phyloP scores from a whole-genome alignment of 2,329 filamentous ascomycete genomes.

The Fusarium caatingaense region DNA sequence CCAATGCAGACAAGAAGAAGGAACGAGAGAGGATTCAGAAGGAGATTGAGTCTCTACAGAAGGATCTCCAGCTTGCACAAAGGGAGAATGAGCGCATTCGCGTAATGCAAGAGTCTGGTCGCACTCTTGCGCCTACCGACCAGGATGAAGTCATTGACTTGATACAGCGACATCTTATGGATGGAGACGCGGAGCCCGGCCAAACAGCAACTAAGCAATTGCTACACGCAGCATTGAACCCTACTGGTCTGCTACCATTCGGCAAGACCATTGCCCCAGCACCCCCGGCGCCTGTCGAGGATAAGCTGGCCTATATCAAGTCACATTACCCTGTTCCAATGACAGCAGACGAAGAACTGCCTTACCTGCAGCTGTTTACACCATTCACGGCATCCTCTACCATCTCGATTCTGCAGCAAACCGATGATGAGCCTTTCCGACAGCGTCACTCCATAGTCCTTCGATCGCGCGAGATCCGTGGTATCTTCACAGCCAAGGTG shows the following conservation, averaged over 20 bases:
- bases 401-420: slow-evolving; percentile 58
- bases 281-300: slow-evolving; percentile 39
- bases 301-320: slow-evolving; percentile 55
- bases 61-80: slow-evolving; percentile 67
- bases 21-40: slow-evolving; percentile 64
- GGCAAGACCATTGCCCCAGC: slow-evolving; percentile 50
- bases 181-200: slow-evolving; percentile 48
- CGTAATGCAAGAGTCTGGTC: slow-evolving; percentile 54
- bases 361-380: slow-evolving; percentile 78
- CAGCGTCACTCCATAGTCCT: slow-evolving; percentile 69
- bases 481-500: slow-evolving; percentile 68
- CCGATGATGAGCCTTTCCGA: slow-evolving; percentile 52
- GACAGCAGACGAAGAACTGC: slow-evolving; percentile 71
- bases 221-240: slow-evolving; percentile 62
- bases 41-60: slow-evolving; percentile 67
- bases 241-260: slow-evolving; percentile 64
- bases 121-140: slow-evolving; percentile 50
- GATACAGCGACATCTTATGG: slow-evolving; percentile 54
- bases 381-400: slow-evolving; percentile 71
- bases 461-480: slow-evolving; percentile 53
- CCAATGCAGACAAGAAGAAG: slow-evolving; percentile 61
- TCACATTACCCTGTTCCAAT: slow-evolving; percentile 75
- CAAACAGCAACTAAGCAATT: slow-evolving; percentile 54
- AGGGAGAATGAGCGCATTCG: slow-evolving; percentile 69
- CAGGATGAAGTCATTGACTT: slow-evolving; percentile 56